Evolutionary conservation across 352 stramenopile genomes (phyloP).

Genomic region (Pythium aphanidermatum): DNA sequence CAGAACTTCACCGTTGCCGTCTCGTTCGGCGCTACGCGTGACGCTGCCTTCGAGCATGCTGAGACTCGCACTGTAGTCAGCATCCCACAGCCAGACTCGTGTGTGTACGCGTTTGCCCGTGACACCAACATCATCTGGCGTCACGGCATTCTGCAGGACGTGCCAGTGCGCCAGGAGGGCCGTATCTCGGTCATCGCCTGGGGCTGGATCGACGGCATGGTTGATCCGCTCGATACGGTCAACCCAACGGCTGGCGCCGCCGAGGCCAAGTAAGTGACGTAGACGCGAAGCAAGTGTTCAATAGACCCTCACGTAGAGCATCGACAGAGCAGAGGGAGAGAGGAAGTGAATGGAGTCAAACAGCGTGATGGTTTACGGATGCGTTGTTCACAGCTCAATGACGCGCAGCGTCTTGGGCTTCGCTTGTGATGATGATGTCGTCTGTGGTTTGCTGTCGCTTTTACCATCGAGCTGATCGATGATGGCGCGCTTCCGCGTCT

Average conservation of each 20-base stretch:
- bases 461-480: slow-evolving; percentile 10
- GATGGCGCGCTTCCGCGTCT: slow-evolving; percentile 19
- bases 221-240: slow-evolving; percentile 20
- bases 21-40: slow-evolving; percentile 89
- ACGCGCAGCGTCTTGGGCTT: slow-evolving; percentile 13
- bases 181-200: slow-evolving; percentile 94
- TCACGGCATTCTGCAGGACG: slow-evolving; percentile 87
- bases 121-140: slow-evolving; percentile 93
- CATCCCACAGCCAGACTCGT: slow-evolving; percentile 91
- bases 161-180: slow-evolving; percentile 82
- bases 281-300: too few species aligned
- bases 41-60: slow-evolving; percentile 90
- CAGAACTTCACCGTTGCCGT: slow-evolving; percentile 95
- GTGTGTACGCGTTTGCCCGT: slow-evolving; percentile 89
- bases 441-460: background rate
- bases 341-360: background rate
- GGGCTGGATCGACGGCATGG: slow-evolving; percentile 82
- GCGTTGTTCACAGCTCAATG: slow-evolving; percentile 14
- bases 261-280: slow-evolving; percentile 7
- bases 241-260: slow-evolving; percentile 1
- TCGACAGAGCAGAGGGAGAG: slow-evolving; percentile 4
- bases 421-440: background rate
- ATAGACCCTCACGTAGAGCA: too few species aligned
- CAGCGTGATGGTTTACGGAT: background rate
- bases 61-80: slow-evolving; percentile 82